These are phyloP conservation scores for Trichophyton verrucosum DNA, from an alignment of 2,329 filamentous ascomycete species.

Conservation along the genomic window DNA sequence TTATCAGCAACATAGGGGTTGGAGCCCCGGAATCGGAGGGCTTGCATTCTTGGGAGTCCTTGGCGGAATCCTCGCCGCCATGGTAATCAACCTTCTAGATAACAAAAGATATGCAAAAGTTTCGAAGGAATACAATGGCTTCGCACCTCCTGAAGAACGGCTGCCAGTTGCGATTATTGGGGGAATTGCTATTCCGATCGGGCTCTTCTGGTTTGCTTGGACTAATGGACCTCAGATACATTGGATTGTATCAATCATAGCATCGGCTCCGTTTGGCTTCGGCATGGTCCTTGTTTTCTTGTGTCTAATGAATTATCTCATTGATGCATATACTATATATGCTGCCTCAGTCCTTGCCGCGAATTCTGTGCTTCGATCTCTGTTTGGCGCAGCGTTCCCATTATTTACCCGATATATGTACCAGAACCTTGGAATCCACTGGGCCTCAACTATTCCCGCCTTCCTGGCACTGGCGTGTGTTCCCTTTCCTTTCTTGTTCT, in stretches of 20 bases:
- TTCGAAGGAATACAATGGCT: conserved; percentile 37
- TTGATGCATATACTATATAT: conserved; percentile 61
- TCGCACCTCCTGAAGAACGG: conserved; percentile 54
- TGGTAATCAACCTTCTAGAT: conserved; percentile 40
- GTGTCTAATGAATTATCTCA: conserved; percentile 53
- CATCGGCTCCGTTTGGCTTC: conserved; percentile 43
- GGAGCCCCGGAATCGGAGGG: conserved; percentile 48
- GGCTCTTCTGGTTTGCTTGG: conserved; percentile 59
- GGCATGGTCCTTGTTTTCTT: conserved; percentile 51
- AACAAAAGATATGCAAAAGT: conserved; percentile 44
- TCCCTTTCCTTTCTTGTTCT: conserved; percentile 65
- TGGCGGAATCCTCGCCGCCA: conserved; percentile 51
- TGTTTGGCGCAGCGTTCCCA: conserved; percentile 67
- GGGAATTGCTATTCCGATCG: conserved; percentile 48
- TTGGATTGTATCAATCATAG: conserved; percentile 42
- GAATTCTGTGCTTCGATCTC: conserved; percentile 66
- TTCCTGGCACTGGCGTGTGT: conserved; percentile 61
- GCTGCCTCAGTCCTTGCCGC: conserved; percentile 64
- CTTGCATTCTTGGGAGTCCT: conserved; percentile 57
- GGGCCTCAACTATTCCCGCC: conserved; percentile 60
- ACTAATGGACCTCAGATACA: conserved; percentile 46
- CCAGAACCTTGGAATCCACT: conserved; percentile 54
- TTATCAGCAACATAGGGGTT: conserved; percentile 48
- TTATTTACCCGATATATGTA: conserved; percentile 50
- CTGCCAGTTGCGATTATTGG: conserved; percentile 52